Percentiles rank a stretch among this genome's conserved stretches.
Evolutionary conservation across 805 yeast genomes (phyloP).

Genomic region (Candida taoyuanica): DNA sequence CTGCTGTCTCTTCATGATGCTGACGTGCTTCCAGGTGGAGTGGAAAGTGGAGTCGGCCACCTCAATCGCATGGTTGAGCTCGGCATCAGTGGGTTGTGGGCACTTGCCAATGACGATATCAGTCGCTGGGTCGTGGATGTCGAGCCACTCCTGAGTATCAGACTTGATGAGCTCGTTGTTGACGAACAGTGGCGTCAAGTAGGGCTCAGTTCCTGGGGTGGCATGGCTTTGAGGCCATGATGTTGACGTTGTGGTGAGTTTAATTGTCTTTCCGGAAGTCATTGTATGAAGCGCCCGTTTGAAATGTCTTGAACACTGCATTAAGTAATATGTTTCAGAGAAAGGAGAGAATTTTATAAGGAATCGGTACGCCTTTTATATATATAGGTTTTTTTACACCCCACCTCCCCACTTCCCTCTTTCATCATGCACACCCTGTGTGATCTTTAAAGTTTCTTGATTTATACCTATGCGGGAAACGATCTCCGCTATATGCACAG

Average conservation of each 20-base stretch:
- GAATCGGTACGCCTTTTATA: too few relatives aligned
- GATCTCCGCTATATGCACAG: too few relatives aligned
- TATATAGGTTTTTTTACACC: too few relatives aligned
- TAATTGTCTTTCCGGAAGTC: conserved; percentile 3
- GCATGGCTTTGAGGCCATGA: conserved; percentile 40
- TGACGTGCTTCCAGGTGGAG: conserved; percentile 32
- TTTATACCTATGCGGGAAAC: too few relatives aligned
- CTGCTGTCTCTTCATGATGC: conserved; percentile 51
- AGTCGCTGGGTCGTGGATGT: conserved; percentile 72
- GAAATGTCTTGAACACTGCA: too few relatives aligned
- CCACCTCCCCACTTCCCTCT: too few relatives aligned
- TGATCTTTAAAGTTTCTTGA: too few relatives aligned
- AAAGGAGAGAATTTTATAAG: too few relatives aligned
- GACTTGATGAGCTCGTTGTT: conserved; percentile 44
- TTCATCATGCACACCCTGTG: too few relatives aligned
- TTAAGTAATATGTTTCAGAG: too few relatives aligned
- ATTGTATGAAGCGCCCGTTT: conserved; percentile 2
- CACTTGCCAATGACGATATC: conserved; percentile 57
- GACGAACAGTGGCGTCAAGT: conserved; percentile 45
- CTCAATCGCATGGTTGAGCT: conserved; percentile 58
- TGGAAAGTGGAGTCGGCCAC: conserved; percentile 57
- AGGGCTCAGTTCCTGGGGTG: conserved; percentile 34
- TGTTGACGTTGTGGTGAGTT: conserved; percentile 32
- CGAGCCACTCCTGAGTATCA: conserved; percentile 51
- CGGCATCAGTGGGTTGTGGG: conserved; percentile 64